Conservation (phyloP, 371 early-diverging fungal species). For the Blakeslea trispora region DNA sequence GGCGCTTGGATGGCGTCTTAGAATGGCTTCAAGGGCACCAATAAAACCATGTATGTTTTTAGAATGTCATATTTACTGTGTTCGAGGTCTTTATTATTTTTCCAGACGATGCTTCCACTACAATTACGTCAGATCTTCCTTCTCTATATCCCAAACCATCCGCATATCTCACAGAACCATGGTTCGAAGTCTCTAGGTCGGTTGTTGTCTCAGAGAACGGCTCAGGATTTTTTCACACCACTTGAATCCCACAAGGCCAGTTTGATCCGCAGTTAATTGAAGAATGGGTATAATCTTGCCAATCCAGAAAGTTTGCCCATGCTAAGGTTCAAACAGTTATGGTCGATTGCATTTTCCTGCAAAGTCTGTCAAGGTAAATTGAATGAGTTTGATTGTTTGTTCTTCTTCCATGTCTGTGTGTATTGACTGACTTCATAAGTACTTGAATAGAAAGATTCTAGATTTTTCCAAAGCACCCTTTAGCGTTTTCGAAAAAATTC, state of each 20-base stretch:
- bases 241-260: conserved; percentile 23
- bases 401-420: conserved; percentile 6
- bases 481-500: conserved; percentile 17
- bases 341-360: conserved; percentile 15
- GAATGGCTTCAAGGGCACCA: conserved; percentile 15
- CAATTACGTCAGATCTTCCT: conserved; percentile 10
- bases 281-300: conserved; percentile 18
- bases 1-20: conserved; percentile 16
- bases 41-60: conserved; percentile 18
- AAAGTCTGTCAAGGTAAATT: conserved; percentile 18
- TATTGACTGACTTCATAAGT: conserved; percentile 18
- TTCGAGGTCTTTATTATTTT: conserved; percentile 12
- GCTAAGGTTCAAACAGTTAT: conserved; percentile 14
- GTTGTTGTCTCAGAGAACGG: conserved; percentile 13
- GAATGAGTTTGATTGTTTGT: conserved; percentile 12
- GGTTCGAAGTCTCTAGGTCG: conserved; percentile 14
- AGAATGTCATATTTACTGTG: conserved; percentile 17
- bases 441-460: conserved; percentile 13
- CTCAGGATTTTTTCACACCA: conserved; percentile 24
- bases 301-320: conserved; percentile 22
- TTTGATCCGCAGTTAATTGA: conserved; percentile 14
- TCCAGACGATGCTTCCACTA: conserved; percentile 16
- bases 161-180: conserved; percentile 12
- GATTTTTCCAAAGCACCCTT: conserved; percentile 18
- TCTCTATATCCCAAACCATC: conserved; percentile 13